Base-by-base conservation (phyloP, 2,329 filamentous ascomycete genomes). In the Scolecobasidium constrictum region DNA sequence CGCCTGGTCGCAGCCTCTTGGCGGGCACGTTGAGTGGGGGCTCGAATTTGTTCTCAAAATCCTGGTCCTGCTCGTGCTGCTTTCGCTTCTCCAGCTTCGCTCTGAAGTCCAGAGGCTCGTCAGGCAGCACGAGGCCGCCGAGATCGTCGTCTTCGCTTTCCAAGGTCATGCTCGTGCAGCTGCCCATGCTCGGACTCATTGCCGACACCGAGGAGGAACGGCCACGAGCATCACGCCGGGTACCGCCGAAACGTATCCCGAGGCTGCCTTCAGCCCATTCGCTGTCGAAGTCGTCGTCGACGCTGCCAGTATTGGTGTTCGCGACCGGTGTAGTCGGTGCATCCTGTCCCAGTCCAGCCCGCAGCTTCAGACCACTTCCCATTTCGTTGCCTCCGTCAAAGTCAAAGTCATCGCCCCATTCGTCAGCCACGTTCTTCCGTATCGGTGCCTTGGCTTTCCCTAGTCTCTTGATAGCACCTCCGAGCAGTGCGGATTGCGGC, bases 81-180 rank as follows among this genome's bases (percentile, higher is more conserved):
- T 83, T 78, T 47, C 83, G 74, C 55, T 78, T 80, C 53, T 82
- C 80, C 34, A 96, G 67, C 41, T 86, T 79, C 49, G 86, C 81
- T 33, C 77, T 75, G 54, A 96, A 83, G 60, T 94, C 81, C 41
- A 98, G 69, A 16, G 86, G 86, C 1, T 87, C 88, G 42, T 75
- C 73, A 0, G 92, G 92, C 15, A 96, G 70, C 16, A 94, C 69
- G 12, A 98, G 72, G n/a, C 90, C 90, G 47, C 92, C 85, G 47
- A 96, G 75, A 5, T 84, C 83, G 60, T 96, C 90, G 51, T 94
- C 88, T 56, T 95, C 90, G 56, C 88, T 96, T 65, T 95, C 92
- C 7, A 78, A 75, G 2, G 87, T 94, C 52, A 94, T 79, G 2
- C 87, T 94, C 51, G 94, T 78, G 49, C 85, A 92, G 61, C 90